A percentile compares a stretch with the other conserved stretches of the same genome.
Conservation (phyloP, 805 yeast species). For the Wickerhamomyces rabaulensis region DNA sequence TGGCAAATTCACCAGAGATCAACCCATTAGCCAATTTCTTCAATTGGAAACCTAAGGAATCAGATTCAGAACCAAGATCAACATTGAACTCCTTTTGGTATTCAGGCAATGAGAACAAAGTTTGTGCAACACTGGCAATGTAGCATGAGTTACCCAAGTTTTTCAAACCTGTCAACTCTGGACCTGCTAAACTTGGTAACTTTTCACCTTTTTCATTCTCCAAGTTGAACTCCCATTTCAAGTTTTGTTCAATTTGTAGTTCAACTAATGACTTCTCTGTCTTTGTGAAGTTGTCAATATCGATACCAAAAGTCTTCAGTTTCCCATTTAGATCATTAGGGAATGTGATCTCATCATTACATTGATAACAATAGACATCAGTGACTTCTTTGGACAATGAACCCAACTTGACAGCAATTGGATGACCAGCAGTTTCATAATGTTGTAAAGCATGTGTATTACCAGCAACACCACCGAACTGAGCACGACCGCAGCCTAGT, state of each 20-base stretch:
- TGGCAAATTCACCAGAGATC: slow-evolving; percentile 64
- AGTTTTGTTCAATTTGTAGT: slow-evolving; percentile 85
- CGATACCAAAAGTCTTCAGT: slow-evolving; percentile 62
- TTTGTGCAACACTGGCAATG: slow-evolving; percentile 74
- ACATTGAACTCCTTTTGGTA: slow-evolving; percentile 18
- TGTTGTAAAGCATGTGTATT: slow-evolving; percentile 86
- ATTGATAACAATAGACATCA: slow-evolving; percentile 83
- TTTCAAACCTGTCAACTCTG: slow-evolving; percentile 75
- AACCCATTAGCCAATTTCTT: slow-evolving; percentile 78
- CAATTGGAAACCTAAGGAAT: slow-evolving; percentile 69
- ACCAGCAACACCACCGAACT: slow-evolving; percentile 93
- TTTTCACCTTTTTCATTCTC: slow-evolving; percentile 64
- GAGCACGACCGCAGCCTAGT: slow-evolving; percentile 93
- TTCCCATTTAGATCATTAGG: slow-evolving; percentile 41
- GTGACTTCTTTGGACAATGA: slow-evolving; percentile 74
- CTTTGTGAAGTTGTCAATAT: slow-evolving; percentile 46
- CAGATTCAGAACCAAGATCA: slow-evolving; percentile 34
- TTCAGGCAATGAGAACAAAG: slow-evolving; percentile 43
- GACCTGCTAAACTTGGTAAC: slow-evolving; percentile 64
- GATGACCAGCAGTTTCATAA: slow-evolving; percentile 54
- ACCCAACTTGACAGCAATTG: slow-evolving; percentile 87
- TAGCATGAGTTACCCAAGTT: slow-evolving; percentile 95
- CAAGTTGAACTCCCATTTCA: slow-evolving; percentile 90
- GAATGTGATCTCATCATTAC: slow-evolving; percentile 86
- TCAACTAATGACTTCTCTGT: slow-evolving; percentile 89